Base-by-base conservation (phyloP, 2,329 filamentous ascomycete species). In the Xylariaceae sp. region DNA sequence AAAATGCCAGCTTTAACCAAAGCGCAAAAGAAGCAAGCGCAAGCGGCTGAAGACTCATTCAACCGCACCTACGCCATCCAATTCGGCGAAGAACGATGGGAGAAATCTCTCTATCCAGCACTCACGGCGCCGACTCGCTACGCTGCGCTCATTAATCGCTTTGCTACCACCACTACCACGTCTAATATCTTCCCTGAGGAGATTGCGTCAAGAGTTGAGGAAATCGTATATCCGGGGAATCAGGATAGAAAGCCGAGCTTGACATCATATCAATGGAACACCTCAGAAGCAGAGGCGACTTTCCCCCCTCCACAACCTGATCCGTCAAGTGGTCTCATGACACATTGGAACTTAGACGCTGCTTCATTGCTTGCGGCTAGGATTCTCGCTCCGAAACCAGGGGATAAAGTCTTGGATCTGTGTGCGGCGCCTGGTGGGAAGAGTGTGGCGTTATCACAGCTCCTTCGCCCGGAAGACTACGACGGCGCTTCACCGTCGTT, bases 331-430 rank as follows among this genome's bases (percentile, higher is more conserved):
- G 44, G 53, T 3, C 62, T 67, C 19, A 58, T 65, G 56, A 64
- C 64, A 8, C 66, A 68, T 46, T 68, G 66, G 66, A 68, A 68
- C 43, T 47, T 68, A 31, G 66, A 68, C 35, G 66, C 65, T 2
- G 66, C 65, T 5, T 68, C 66, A 2, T 59, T 67, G 1, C 62
- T 68, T 6, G 62, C 62, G 0, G 70, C 69, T 4, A 60, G 60
- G 31, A 46, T 73, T 3, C 67, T 74, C 2, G 59, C 64, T 41
- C 65, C 69, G 6, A 61, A 63, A 41, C 68, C 71, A 2, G 67
- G 69, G 7, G 68, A 73, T 48, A 67, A 68, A 27, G 64, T 74
- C 4, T 62, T 74, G 11, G 72, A 74, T 48, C 64, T 74, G 7
- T 74, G 72, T 53, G 72, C 72, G 4, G 70, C 71, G 1, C 70